phyloP scores from a whole-genome alignment of 257 asterid species.

The Voacanga thouarsii region DNA sequence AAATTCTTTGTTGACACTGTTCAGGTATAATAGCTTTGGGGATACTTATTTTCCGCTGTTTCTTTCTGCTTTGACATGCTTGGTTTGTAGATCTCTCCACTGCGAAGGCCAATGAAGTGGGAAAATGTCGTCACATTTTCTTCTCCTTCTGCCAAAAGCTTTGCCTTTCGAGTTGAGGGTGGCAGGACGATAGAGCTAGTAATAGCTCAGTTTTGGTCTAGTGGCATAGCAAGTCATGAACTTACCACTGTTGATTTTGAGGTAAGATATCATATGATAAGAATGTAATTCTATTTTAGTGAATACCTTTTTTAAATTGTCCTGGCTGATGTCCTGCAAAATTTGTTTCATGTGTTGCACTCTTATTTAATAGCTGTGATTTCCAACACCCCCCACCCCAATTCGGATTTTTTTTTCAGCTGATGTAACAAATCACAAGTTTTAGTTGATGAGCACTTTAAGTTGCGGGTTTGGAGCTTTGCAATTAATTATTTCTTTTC shows the following conservation, averaged over 20 bases:
- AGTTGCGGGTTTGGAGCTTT: background rate
- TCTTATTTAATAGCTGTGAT: background rate
- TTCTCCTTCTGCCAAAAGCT: slow-evolving; percentile 91
- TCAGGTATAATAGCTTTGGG: slow-evolving; percentile 52
- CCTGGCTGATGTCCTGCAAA: background rate
- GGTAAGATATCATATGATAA: slow-evolving; percentile 40
- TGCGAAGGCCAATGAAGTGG: slow-evolving; percentile 92
- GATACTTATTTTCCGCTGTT: slow-evolving; percentile 9
- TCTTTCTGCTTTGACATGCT: slow-evolving; percentile 30
- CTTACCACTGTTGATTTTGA: slow-evolving; percentile 71
- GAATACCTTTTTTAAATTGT: background rate
- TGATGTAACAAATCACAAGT: background rate
- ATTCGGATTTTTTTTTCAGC: background rate
- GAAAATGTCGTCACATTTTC: slow-evolving; percentile 76
- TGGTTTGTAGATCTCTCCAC: slow-evolving; percentile 67
- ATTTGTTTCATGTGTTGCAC: background rate
- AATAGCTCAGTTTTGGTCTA: slow-evolving; percentile 96
- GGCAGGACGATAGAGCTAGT: slow-evolving; percentile 92
- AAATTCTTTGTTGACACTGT: slow-evolving; percentile 77
- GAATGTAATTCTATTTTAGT: background rate
- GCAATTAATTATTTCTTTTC: background rate
- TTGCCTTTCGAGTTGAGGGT: slow-evolving; percentile 78
- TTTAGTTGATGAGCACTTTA: background rate
- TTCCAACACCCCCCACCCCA: no score
- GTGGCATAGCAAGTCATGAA: slow-evolving; percentile 88